Evolutionary conservation across 2,329 filamentous ascomycete genomes (phyloP), one percentile per base, ranked within the genome.

Genomic region (Diaporthe humulicola): DNA sequence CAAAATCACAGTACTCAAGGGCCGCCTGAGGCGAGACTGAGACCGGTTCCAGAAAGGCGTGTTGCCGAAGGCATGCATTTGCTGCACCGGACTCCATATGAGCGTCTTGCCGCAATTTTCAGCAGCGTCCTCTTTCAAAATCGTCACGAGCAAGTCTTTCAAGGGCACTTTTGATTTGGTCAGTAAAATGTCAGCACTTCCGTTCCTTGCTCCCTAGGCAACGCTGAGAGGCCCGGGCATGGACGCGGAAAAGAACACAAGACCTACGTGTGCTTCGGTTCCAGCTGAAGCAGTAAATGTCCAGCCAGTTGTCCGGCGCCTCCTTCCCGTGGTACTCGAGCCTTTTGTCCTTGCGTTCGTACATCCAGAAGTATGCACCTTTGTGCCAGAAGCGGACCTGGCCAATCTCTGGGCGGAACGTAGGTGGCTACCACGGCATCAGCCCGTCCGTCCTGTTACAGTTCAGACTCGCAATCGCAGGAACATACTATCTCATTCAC

Each of bases 291-390:
- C 74, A 75, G 33, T 74, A 74, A 4, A 81, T 81, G 28, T 78
- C 75, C 15, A 81, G 77, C 40, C 81, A 79, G 25, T 78, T 79
- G 36, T 78, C 75, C 1, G 79, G 80, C 45, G 78, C 77, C 8
- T 79, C 71, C 50, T 81, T 70, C 1, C 74, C 74, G 38, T 73
- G 64, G 14, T 54, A 73, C 52, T 70, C 48, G 19, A 75, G 74
- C 54, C 70, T 73, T 58, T 75, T 61, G 17, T 75, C 74, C 57
- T 66, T 73, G 54, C 74, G 71, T 58, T 73, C 71, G 12, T 38
- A 36, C 48, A 75, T 48, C 74, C 74, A 75, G 57, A 73, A 71
- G 17, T 70, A 75, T 19, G 74, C 52, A 42, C 71, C 64, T 17
- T 50, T 58, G 30, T n/a, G 40, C 74, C 74, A 75, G 50, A 75